Evolutionary conservation across 768 basidiomycete species (phyloP).

Genomic region (Lanmaoa pseudosensibilis): DNA sequence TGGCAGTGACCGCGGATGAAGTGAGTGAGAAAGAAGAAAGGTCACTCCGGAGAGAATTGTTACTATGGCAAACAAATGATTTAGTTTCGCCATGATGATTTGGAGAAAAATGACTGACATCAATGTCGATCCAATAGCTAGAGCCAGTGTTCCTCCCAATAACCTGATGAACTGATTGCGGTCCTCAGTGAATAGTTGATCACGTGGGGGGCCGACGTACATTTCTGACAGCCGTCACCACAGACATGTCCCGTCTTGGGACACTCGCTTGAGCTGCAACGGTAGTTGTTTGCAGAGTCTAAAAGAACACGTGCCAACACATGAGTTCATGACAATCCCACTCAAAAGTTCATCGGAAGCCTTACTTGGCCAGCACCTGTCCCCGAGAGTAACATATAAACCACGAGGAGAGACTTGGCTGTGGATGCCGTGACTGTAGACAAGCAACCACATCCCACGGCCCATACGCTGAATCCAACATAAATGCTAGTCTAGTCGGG

Average conservation of each 20-base stretch:
- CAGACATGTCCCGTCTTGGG: constrained; percentile 68
- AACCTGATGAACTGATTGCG: constrained; percentile 57
- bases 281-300: constrained; percentile 65
- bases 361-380: constrained; percentile 59
- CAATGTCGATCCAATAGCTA: constrained; percentile 61
- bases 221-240: constrained; percentile 69
- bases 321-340: neutral
- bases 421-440: constrained; percentile 58
- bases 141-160: constrained; percentile 66
- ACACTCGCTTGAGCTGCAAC: constrained; percentile 76
- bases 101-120: constrained; percentile 37
- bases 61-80: constrained; percentile 22
- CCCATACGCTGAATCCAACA: constrained; percentile 66
- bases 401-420: constrained; percentile 48
- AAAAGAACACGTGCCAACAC: neutral
- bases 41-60: constrained; percentile 47
- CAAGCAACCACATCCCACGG: constrained; percentile 68
- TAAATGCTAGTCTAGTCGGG: constrained; percentile 36
- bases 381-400: constrained; percentile 62
- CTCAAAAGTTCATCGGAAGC: constrained; percentile 4
- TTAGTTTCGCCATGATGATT: neutral
- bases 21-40: constrained; percentile 42
- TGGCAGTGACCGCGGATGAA: constrained; percentile 36
- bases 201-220: constrained; percentile 32
- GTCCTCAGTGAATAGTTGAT: neutral